Evolutionary conservation across 2,329 filamentous ascomycete species (phyloP).

Genomic region (Podosphaera fusca): DNA sequence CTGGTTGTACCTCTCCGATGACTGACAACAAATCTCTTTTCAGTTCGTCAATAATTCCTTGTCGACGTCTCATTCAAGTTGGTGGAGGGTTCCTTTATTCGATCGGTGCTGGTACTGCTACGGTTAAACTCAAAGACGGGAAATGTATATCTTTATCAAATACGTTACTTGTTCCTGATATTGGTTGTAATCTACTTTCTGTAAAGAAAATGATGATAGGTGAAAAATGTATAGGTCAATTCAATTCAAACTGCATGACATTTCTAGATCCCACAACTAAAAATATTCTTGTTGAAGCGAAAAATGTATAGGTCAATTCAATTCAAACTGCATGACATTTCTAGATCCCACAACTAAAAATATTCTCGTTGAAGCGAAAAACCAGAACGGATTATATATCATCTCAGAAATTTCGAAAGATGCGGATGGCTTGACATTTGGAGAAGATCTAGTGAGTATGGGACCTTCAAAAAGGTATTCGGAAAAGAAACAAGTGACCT

Average conservation of each 20-base stretch:
- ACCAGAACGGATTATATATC: not conserved
- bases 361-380: not conserved
- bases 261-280: too few relatives aligned
- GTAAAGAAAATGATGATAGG: not conserved
- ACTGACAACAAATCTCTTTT: conserved; percentile 1
- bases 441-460: not conserved
- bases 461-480: not conserved
- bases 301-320: too few relatives aligned
- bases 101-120: not conserved
- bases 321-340: too few relatives aligned
- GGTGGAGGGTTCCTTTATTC: not conserved
- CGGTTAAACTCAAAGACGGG: not conserved
- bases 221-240: too few relatives aligned
- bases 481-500: too few relatives aligned
- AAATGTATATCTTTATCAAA: not conserved
- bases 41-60: not conserved
- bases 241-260: too few relatives aligned
- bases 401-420: conserved; percentile 1
- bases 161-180: not conserved
- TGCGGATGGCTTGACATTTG: not conserved
- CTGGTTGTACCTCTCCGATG: not conserved
- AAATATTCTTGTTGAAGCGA: not conserved
- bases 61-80: not conserved
- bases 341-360: too few relatives aligned
- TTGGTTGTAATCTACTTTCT: conserved; percentile 1